A percentile compares a stretch with the other conserved stretches of the same genome.
These are phyloP conservation scores for Stagonosporopsis tanaceti DNA, from an alignment of 2,329 filamentous ascomycete genomes.

Conservation along the genomic window DNA sequence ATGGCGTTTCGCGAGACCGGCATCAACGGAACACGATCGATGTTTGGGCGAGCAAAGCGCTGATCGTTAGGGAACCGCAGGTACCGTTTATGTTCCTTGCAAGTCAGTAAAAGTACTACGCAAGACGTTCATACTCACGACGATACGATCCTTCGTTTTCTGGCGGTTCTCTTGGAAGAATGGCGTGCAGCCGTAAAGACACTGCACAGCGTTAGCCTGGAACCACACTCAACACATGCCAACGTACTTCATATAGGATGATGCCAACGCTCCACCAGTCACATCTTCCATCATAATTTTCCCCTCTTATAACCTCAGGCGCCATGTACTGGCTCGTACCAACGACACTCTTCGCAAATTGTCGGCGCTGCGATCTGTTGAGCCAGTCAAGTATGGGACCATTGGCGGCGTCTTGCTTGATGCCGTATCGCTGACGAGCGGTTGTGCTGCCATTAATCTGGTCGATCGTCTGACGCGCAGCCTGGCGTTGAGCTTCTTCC, in stretches of 20 bases:
- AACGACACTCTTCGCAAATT: slow-evolving; percentile 83
- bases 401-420: slow-evolving; percentile 33
- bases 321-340: slow-evolving; percentile 99
- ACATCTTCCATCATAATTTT: slow-evolving; percentile 88
- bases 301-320: slow-evolving; percentile 85
- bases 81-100: slow-evolving; percentile 72
- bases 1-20: slow-evolving; percentile 74
- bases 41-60: slow-evolving; percentile 62
- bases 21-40: slow-evolving; percentile 47
- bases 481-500: slow-evolving; percentile 56
- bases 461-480: slow-evolving; percentile 60
- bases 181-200: slow-evolving; percentile 88
- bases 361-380: slow-evolving; percentile 64
- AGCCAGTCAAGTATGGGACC: slow-evolving; percentile 52
- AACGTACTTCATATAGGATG: slow-evolving; percentile 80
- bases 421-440: slow-evolving; percentile 27
- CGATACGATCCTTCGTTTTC: slow-evolving; percentile 84
- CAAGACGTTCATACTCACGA: slow-evolving; percentile 60
- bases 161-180: slow-evolving; percentile 84
- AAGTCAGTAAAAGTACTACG: slow-evolving; percentile 20
- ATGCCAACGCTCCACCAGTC: slow-evolving; percentile 98
- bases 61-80: slow-evolving; percentile 73
- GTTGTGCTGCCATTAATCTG: slow-evolving; percentile 46
- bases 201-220: slow-evolving; percentile 59
- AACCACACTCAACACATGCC: neutral